Evolutionary conservation across 495 filamentous ascomycete species (phyloP).

Genomic region (Articulospora tetracladia): DNA sequence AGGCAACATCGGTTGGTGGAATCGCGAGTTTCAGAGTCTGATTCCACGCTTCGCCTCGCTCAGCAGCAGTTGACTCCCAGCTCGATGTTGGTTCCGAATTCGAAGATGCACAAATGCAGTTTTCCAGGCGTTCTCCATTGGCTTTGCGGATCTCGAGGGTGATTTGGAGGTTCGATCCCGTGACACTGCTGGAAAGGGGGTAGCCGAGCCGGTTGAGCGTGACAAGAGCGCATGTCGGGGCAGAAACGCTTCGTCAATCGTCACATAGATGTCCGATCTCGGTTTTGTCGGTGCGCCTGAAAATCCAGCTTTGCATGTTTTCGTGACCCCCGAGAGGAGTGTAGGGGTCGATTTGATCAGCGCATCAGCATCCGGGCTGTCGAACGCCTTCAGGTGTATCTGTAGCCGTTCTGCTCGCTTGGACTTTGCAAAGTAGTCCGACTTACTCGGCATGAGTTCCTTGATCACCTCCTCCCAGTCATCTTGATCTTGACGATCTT

Average conservation of each 20-base stretch:
- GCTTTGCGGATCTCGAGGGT: constrained; percentile 81
- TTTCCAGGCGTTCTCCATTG: constrained; percentile 75
- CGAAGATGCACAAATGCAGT: constrained; percentile 82
- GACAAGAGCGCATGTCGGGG: constrained; percentile 75
- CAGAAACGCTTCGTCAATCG: constrained; percentile 69
- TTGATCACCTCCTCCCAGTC: constrained; percentile 75
- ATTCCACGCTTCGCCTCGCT: constrained; percentile 77
- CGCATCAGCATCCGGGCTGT: constrained; percentile 66
- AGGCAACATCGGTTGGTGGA: constrained; percentile 72
- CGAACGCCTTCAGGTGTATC: constrained; percentile 73
- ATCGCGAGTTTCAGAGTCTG: constrained; percentile 83
- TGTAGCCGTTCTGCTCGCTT: constrained; percentile 67
- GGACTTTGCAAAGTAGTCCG: constrained; percentile 68
- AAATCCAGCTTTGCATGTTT: constrained; percentile 89
- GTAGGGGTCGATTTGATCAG: constrained; percentile 87
- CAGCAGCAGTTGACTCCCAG: constrained; percentile 82
- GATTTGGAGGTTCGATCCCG: constrained; percentile 76
- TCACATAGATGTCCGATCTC: constrained; percentile 92
- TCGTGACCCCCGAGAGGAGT: constrained; percentile 71
- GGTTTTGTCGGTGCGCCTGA: constrained; percentile 84
- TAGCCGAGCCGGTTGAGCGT: constrained; percentile 72
- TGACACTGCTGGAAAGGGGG: constrained; percentile 54
- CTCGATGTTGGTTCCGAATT: constrained; percentile 69
- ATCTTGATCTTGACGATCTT: constrained; percentile 56
- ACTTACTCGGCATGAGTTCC: constrained; percentile 68